phyloP scores from a whole-genome alignment of 257 asterid species.

The Salvia splendens region DNA sequence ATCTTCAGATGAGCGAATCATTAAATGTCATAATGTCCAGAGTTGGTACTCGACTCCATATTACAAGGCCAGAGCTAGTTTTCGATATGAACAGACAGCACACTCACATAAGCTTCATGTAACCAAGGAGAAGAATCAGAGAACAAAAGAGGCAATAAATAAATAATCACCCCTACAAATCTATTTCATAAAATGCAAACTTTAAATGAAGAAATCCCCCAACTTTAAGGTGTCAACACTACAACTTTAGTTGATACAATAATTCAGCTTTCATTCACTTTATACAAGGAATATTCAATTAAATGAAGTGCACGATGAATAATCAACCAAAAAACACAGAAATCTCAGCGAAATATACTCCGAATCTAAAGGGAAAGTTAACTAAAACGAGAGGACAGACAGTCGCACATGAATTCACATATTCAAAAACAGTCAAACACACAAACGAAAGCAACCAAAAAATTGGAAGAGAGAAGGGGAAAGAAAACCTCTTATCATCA shows the following conservation, averaged over 20 bases:
- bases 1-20: conserved; percentile 5
- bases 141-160: not conserved
- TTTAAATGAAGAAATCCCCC: conserved; percentile 14
- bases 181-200: conserved; percentile 4
- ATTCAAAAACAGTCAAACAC: not conserved
- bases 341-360: conserved; percentile 3
- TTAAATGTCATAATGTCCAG: conserved; percentile 12
- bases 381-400: conserved; percentile 3
- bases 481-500: not conserved
- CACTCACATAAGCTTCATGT: not conserved
- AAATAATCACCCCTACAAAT: not conserved
- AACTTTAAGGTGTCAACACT: conserved; percentile 1
- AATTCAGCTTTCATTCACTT: not conserved
- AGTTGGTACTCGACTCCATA: not conserved
- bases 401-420: conserved; percentile 4
- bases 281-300: not conserved
- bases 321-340: conserved; percentile 7
- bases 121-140: not conserved
- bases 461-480: not conserved
- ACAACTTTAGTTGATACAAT: conserved; percentile 3
- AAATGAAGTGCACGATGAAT: not conserved
- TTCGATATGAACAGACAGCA: not conserved
- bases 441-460: conserved; percentile 1
- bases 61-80: not conserved
- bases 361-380: not conserved